Base-by-base conservation (phyloP, 768 basidiomycete species). In the Austroboletus eburneus region DNA sequence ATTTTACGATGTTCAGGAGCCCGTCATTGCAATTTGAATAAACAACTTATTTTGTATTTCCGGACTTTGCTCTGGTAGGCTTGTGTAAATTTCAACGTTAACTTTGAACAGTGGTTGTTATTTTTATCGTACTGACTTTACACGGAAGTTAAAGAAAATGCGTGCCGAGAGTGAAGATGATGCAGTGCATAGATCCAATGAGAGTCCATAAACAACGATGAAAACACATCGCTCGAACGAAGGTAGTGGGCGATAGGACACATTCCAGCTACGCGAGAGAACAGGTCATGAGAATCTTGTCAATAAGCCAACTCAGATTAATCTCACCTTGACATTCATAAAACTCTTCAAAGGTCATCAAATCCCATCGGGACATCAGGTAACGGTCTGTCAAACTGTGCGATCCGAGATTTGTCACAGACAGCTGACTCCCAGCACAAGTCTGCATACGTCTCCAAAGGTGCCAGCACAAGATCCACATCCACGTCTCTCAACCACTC, bases 321-420 rank as follows among this genome's bases (percentile, higher is more conserved):
- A 32, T 20, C 50, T 51, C 30, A 52, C 56, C 54, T 50, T 5
- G 36, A 22, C 16, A 33, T 27, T 55, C 23, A 63, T 46, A 45
- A 65, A 27, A 36, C 5, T 3, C 18, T 40, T n/a, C 52, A 20
- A 48, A 48, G 22, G 14, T 66, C 59, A 8, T 64, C 64, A 50
- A 62, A 61, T 25, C 61, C 64, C 9, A 43, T 46, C 10, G 64
- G 64, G 8, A 65, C 64, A 12, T 68, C 64, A 4, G 64, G 51
- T 14, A 54, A 29, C 6, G 54, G 56, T 33, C 44, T 64, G 9
- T 36, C 42, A 47, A 32, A 20, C 41, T 23, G 40, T 8, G n/a
- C 12, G 5, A 34, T 1, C 24, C 52, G 48, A 3, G 51, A 46
- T n/a, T 36, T 48, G 13, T 64, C 66, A 5, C 50, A 45, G 43